phyloP scores from a whole-genome alignment of 1,139 yeast genomes.

The Blastobotrys aristatus region DNA sequence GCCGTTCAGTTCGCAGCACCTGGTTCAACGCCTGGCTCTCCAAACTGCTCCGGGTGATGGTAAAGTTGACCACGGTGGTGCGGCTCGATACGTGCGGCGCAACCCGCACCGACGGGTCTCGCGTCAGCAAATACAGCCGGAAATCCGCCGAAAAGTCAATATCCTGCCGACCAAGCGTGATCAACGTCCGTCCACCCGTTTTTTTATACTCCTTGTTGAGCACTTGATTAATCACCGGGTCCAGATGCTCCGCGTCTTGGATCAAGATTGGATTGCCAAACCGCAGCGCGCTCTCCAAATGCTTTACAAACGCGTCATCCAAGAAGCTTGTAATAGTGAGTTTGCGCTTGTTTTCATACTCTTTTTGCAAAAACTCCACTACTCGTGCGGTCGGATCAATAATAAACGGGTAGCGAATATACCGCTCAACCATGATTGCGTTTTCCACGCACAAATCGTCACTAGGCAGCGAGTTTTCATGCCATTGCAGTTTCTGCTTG shows the following conservation, averaged over 20 bases:
- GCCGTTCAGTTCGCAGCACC: slow-evolving; percentile 51
- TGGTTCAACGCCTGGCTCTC: slow-evolving; percentile 59
- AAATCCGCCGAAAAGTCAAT: slow-evolving; percentile 67
- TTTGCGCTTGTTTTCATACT: slow-evolving; percentile 34
- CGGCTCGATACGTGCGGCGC: slow-evolving; percentile 58
- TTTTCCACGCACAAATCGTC: slow-evolving; percentile 65
- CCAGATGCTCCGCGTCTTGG: slow-evolving; percentile 73
- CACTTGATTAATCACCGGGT: slow-evolving; percentile 64
- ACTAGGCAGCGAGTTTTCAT: slow-evolving; percentile 46
- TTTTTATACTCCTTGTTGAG: slow-evolving; percentile 55
- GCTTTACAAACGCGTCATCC: slow-evolving; percentile 62
- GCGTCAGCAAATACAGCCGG: slow-evolving; percentile 54
- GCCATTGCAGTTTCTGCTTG: slow-evolving; percentile 48
- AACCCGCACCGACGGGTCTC: slow-evolving; percentile 47
- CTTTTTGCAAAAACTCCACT: slow-evolving; percentile 39
- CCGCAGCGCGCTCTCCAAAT: slow-evolving; percentile 71
- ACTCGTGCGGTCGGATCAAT: slow-evolving; percentile 67
- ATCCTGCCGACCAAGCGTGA: slow-evolving; percentile 56
- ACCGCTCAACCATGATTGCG: slow-evolving; percentile 46
- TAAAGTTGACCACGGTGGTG: slow-evolving; percentile 61
- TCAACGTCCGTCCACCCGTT: slow-evolving; percentile 66
- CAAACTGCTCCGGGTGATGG: slow-evolving; percentile 62
- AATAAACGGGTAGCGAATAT: slow-evolving; percentile 48
- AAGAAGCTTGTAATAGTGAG: slow-evolving; percentile 63
- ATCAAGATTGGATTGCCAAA: slow-evolving; percentile 76